Percentiles rank a stretch among this genome's conserved stretches.
phyloP scores from a whole-genome alignment of 108 stramenopile species.

The Fistulifera solaris region DNA sequence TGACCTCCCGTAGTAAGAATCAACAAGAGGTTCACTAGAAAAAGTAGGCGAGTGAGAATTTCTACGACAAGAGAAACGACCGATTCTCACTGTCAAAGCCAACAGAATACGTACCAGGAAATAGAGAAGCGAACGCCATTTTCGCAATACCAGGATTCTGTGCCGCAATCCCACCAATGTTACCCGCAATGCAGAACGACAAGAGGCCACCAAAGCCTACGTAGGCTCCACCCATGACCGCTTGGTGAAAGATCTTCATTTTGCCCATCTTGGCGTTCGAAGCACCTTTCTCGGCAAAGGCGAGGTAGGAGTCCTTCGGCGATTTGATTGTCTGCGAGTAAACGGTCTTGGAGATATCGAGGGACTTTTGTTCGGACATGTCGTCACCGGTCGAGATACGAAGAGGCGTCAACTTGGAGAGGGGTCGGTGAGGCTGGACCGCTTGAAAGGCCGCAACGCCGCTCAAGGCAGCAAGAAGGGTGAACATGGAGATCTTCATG shows the following conservation, averaged over 20 bases:
- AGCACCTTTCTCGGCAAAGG: constrained; percentile 30
- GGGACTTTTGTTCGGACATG: neutral
- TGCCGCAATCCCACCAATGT: constrained; percentile 15
- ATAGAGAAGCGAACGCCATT: constrained; percentile 13
- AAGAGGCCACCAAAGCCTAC: constrained; percentile 24
- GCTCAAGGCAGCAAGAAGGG: neutral
- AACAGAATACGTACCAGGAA: constrained; percentile 8
- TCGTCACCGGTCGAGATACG: neutral
- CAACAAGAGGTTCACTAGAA: constrained; percentile 16
- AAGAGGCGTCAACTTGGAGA: neutral
- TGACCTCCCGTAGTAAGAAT: constrained; percentile 21
- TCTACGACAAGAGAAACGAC: no score
- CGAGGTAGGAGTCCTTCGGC: constrained; percentile 2
- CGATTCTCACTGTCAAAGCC: no score
- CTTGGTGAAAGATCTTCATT: constrained; percentile 9
- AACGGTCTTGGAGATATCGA: constrained; percentile 3
- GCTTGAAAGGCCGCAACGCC: constrained; percentile 2
- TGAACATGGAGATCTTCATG: neutral
- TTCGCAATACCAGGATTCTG: constrained; percentile 24
- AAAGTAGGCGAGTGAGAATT: no score
- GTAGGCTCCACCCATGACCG: constrained; percentile 19
- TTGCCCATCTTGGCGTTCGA: constrained; percentile 60
- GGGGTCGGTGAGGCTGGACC: neutral
- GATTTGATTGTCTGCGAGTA: constrained; percentile 4
- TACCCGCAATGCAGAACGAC: constrained; percentile 20